phyloP scores from a whole-genome alignment of 192 early-diverging fungal genomes.

The Coemansia sp. region DNA sequence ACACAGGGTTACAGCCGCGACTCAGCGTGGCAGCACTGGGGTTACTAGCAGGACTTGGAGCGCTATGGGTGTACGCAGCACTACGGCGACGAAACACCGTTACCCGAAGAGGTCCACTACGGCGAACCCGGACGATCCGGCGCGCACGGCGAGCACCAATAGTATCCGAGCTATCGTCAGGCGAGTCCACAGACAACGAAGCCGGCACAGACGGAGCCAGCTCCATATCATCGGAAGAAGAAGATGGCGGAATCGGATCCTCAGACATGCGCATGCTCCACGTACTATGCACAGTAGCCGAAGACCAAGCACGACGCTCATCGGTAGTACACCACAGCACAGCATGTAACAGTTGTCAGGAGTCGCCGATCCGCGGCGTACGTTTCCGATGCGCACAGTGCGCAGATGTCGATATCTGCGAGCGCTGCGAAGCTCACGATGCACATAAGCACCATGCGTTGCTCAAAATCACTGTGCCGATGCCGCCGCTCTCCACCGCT shows the following conservation, averaged over 20 bases:
- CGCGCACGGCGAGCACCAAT: slow-evolving; percentile 34
- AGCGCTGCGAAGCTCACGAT: slow-evolving; percentile 84
- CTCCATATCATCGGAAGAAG: not conserved
- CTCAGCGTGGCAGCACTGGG: slow-evolving; percentile 45
- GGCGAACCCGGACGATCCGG: slow-evolving; percentile 43
- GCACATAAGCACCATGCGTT: slow-evolving; percentile 86
- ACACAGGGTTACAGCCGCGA: slow-evolving; percentile 23
- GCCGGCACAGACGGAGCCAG: slow-evolving; percentile 10
- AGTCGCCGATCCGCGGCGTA: slow-evolving; percentile 84
- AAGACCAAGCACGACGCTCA: slow-evolving; percentile 76
- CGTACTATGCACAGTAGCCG: slow-evolving; percentile 81
- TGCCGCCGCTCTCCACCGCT: slow-evolving; percentile 87
- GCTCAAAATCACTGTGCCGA: slow-evolving; percentile 88
- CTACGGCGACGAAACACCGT: slow-evolving; percentile 3
- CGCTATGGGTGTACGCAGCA: slow-evolving; percentile 46
- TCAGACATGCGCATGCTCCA: slow-evolving; percentile 62
- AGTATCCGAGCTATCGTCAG: slow-evolving; percentile 5
- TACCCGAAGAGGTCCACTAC: slow-evolving; percentile 16
- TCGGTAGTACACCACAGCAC: slow-evolving; percentile 76
- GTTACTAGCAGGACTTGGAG: slow-evolving; percentile 40
- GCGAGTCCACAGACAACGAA: slow-evolving; percentile 18
- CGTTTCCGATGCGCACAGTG: slow-evolving; percentile 97
- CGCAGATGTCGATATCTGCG: slow-evolving; percentile 91
- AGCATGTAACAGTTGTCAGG: slow-evolving; percentile 90
- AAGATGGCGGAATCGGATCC: not conserved